Evolutionary conservation across 2,329 filamentous ascomycete genomes (phyloP).

Genomic region (Colletotrichum gloeosporioides): DNA sequence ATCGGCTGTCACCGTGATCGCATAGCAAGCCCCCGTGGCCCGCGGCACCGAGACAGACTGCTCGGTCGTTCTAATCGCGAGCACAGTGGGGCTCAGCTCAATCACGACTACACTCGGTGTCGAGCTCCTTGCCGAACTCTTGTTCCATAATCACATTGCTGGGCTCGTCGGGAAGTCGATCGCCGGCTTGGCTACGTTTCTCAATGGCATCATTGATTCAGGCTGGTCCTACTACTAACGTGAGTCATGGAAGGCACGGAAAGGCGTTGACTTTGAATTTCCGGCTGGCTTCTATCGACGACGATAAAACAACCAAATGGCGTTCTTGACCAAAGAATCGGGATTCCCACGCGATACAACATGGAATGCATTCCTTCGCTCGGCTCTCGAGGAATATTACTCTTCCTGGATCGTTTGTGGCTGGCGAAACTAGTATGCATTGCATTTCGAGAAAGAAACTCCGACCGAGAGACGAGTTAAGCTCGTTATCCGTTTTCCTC

Average conservation of each 20-base stretch:
- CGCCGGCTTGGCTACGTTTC: neutral
- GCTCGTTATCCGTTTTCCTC: neutral
- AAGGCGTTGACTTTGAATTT: neutral
- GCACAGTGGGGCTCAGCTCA: constrained; percentile 28
- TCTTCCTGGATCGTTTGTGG: neutral
- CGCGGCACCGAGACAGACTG: constrained; percentile 38
- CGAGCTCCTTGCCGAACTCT: neutral
- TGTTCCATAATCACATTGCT: neutral
- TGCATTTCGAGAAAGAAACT: neutral
- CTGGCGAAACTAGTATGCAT: neutral
- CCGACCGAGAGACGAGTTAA: neutral
- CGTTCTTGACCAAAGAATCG: neutral
- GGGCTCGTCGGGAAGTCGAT: neutral
- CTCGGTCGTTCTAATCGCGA: constrained; percentile 29
- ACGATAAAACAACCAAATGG: neutral
- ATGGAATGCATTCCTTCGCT: neutral
- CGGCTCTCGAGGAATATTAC: neutral
- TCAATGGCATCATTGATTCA: constrained; percentile 4
- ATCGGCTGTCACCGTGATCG: constrained; percentile 36
- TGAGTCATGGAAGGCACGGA: neutral
- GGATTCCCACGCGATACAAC: neutral
- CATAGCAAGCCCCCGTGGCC: constrained; percentile 34
- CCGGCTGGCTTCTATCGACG: neutral
- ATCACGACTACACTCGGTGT: constrained; percentile 27
- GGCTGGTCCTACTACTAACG: neutral